Conservation (phyloP, 2,329 filamentous ascomycete species). For the Xylariales sp. region DNA sequence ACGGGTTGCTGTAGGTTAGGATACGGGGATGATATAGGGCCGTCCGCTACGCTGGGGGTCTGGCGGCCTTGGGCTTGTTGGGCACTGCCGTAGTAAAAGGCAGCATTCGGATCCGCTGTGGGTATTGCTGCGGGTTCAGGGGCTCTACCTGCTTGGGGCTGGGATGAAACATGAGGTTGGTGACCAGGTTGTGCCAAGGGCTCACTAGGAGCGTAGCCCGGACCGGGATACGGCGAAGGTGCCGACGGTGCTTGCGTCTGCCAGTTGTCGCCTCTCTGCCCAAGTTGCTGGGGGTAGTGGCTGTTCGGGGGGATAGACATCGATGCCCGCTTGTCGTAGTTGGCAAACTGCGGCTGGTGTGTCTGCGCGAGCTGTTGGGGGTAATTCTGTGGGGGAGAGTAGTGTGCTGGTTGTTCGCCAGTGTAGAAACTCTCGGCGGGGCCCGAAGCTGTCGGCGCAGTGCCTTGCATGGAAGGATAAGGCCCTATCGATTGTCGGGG, state of each 20-base stretch:
- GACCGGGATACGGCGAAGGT: slow-evolving; percentile 32
- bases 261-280: slow-evolving; percentile 49
- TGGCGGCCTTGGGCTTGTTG: slow-evolving; percentile 28
- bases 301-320: slow-evolving; percentile 33
- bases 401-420: slow-evolving; percentile 49
- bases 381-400: slow-evolving; percentile 50
- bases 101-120: slow-evolving; percentile 47
- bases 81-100: slow-evolving; percentile 52
- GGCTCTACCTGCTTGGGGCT: slow-evolving; percentile 25
- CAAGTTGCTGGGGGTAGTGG: slow-evolving; percentile 41
- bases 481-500: slow-evolving; percentile 51
- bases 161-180: slow-evolving; percentile 22
- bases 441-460: slow-evolving; percentile 40
- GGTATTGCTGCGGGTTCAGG: slow-evolving; percentile 27
- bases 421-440: slow-evolving; percentile 80
- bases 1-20: slow-evolving; percentile 44
- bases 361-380: slow-evolving; percentile 41
- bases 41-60: slow-evolving; percentile 35
- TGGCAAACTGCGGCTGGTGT: slow-evolving; percentile 37
- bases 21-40: slow-evolving; percentile 46
- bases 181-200: slow-evolving; percentile 23
- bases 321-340: slow-evolving; percentile 39
- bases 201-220: slow-evolving; percentile 29
- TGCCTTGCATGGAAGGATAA: slow-evolving; percentile 66
- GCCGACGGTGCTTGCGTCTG: slow-evolving; percentile 35